Percentiles rank a stretch among this genome's conserved stretches.
phyloP scores from a whole-genome alignment of 768 basidiomycete genomes.

The Thelephora aurantiotincta region DNA sequence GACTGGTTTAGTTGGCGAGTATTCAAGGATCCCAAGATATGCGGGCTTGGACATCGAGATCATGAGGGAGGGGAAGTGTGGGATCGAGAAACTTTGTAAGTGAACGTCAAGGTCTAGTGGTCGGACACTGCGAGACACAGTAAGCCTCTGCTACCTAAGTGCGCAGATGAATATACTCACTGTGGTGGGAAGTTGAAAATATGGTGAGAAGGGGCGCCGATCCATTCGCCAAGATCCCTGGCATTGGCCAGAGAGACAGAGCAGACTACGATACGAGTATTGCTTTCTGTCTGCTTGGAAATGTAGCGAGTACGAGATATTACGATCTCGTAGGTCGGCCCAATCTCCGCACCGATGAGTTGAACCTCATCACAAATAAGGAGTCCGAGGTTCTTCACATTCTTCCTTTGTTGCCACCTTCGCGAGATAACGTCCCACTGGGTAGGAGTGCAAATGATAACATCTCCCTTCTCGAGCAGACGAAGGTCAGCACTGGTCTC shows the following conservation, averaged over 20 bases:
- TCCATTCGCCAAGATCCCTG: conserved; percentile 93
- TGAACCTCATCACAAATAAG: conserved; percentile 95
- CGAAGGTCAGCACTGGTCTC: conserved; percentile 89
- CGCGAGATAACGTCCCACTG: conserved; percentile 97
- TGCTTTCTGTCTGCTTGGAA: conserved; percentile 82
- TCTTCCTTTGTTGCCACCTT: conserved; percentile 93
- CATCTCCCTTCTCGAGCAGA: conserved; percentile 78
- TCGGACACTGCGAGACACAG: conserved; percentile 49
- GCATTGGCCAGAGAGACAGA: conserved; percentile 94
- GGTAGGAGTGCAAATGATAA: conserved; percentile 86
- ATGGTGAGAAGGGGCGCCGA: conserved; percentile 84
- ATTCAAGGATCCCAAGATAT: conserved; percentile 83
- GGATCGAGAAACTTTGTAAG: conserved; percentile 86
- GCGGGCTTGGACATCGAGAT: conserved; percentile 98
- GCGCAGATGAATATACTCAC: conserved; percentile 21
- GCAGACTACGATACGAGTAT: conserved; percentile 90
- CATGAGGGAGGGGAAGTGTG: conserved; percentile 99
- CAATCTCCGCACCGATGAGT: conserved; percentile 86
- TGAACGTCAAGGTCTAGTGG: conserved; percentile 96
- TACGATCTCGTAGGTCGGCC: conserved; percentile 92
- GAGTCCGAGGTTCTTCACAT: conserved; percentile 85
- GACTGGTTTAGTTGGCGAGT: conserved; percentile 74
- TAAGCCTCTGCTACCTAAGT: neutral
- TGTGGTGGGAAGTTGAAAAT: conserved; percentile 98
- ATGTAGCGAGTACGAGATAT: conserved; percentile 96